These are phyloP conservation scores for Penicillium sp. DNA, from an alignment of 2,329 filamentous ascomycete genomes.

Conservation along the genomic window DNA sequence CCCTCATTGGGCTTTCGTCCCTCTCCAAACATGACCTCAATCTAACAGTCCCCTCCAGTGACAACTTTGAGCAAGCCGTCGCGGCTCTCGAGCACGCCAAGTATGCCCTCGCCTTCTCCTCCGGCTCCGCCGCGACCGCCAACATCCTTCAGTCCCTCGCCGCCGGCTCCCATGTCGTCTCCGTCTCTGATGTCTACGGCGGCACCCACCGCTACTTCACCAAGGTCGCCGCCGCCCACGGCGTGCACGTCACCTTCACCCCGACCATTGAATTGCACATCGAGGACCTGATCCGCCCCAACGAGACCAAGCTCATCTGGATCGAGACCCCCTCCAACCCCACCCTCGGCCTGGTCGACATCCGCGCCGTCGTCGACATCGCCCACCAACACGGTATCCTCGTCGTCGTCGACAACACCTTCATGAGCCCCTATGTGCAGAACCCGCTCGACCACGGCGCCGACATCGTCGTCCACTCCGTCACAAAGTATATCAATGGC, in stretches of 20 bases:
- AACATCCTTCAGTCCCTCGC: slow-evolving; percentile 91
- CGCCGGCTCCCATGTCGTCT: slow-evolving; percentile 89
- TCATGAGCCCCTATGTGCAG: slow-evolving; percentile 94
- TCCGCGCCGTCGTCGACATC: slow-evolving; percentile 77
- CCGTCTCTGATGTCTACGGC: slow-evolving; percentile 95
- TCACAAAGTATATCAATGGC: slow-evolving; percentile 99
- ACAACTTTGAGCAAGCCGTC: slow-evolving; percentile 90
- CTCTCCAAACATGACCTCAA: not conserved
- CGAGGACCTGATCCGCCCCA: slow-evolving; percentile 75
- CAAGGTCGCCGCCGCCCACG: slow-evolving; percentile 91
- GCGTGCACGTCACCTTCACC: slow-evolving; percentile 92
- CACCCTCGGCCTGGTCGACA: slow-evolving; percentile 89
- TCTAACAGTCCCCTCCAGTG: slow-evolving; percentile 49
- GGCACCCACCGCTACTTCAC: slow-evolving; percentile 99
- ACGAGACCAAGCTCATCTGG: slow-evolving; percentile 91
- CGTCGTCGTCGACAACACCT: slow-evolving; percentile 99
- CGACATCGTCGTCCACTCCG: slow-evolving; percentile 94
- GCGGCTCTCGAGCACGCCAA: slow-evolving; percentile 91
- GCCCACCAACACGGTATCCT: slow-evolving; percentile 87
- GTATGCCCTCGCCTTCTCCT: slow-evolving; percentile 91
- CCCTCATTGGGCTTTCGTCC: not conserved
- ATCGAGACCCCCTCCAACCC: slow-evolving; percentile 96
- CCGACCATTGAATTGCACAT: slow-evolving; percentile 90
- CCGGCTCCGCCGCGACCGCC: slow-evolving; percentile 90
- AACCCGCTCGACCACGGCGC: slow-evolving; percentile 94